These are phyloP conservation scores for Trichosporon sp. DNA, from an alignment of 1,284 basidiomycete species.

Conservation along the genomic window DNA sequence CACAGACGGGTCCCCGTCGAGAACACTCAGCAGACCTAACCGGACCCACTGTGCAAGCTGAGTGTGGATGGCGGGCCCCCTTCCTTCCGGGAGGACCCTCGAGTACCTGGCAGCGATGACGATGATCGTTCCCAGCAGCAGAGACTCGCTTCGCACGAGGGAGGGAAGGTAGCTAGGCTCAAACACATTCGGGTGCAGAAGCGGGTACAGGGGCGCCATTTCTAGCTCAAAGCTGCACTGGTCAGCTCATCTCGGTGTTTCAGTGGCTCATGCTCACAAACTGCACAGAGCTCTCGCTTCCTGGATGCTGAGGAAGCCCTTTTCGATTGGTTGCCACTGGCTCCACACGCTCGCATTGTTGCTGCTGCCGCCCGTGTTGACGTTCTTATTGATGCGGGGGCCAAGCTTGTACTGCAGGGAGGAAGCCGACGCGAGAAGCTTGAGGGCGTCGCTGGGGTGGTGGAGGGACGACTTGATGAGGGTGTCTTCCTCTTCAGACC, in stretches of 20 bases:
- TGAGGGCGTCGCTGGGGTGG: slow-evolving; percentile 17
- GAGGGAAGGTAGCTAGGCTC: slow-evolving; percentile 13
- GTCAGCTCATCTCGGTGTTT: background rate
- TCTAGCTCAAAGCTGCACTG: slow-evolving; percentile 12
- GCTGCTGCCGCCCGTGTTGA: background rate
- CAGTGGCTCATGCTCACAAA: slow-evolving; percentile 1
- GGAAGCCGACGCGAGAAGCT: slow-evolving; percentile 14
- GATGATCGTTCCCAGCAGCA: slow-evolving; percentile 16
- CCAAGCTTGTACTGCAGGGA: slow-evolving; percentile 11
- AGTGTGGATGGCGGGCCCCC: slow-evolving; percentile 2
- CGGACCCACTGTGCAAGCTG: slow-evolving; percentile 15
- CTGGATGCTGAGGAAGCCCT: slow-evolving; percentile 10
- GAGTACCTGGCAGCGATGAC: slow-evolving; percentile 16
- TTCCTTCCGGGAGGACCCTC: background rate
- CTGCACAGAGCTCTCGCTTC: slow-evolving; percentile 11
- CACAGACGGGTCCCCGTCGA: slow-evolving; percentile 14
- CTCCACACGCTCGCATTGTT: slow-evolving; percentile 11
- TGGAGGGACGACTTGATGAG: slow-evolving; percentile 14
- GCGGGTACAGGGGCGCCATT: slow-evolving; percentile 18
- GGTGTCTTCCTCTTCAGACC: background rate
- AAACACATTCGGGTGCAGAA: slow-evolving; percentile 12
- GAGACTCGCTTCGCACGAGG: slow-evolving; percentile 8
- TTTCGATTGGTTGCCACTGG: slow-evolving; percentile 12
- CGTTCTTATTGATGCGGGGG: background rate
- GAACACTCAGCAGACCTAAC: slow-evolving; percentile 3